Conservation (phyloP, 1,284 basidiomycete genomes). For the Boletus smithii region DNA sequence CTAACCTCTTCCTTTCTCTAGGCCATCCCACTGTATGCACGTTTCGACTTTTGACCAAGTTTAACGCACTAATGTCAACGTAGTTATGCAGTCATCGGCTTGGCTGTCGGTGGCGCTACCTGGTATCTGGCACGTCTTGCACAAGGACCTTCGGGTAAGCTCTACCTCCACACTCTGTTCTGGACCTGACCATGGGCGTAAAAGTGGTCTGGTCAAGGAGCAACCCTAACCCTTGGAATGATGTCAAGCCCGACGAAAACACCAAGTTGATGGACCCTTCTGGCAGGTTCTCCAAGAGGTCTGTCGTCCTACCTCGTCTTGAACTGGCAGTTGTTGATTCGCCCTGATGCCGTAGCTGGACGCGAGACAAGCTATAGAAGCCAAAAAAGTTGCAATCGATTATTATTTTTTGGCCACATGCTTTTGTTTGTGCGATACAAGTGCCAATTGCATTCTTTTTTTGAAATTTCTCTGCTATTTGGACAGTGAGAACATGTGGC, state of each 20-base stretch:
- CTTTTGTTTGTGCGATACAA: constrained; percentile 20
- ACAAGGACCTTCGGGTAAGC: constrained; percentile 62
- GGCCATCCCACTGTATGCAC: constrained; percentile 75
- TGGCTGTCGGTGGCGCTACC: constrained; percentile 58
- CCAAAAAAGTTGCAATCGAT: constrained; percentile 16
- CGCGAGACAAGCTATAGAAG: constrained; percentile 60
- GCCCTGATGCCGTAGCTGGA: constrained; percentile 57
- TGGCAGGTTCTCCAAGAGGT: constrained; percentile 73
- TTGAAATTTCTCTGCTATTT: constrained; percentile 6
- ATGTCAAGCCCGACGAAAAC: constrained; percentile 65
- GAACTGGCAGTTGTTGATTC: constrained; percentile 11
- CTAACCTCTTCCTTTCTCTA: constrained; percentile 29
- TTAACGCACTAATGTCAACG: constrained; percentile 14
- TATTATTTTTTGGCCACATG: constrained; percentile 6
- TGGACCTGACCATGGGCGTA: neutral
- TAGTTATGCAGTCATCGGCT: constrained; percentile 70
- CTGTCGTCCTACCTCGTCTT: constrained; percentile 14
- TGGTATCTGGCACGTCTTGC: constrained; percentile 76
- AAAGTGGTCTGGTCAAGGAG: constrained; percentile 76
- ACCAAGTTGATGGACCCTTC: constrained; percentile 68
- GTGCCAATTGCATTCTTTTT: constrained; percentile 18
- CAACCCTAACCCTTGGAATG: constrained; percentile 80
- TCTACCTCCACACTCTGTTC: neutral
- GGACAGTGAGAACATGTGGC: constrained; percentile 7
- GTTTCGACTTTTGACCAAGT: constrained; percentile 10